Evolutionary conservation across 441 rosid species (phyloP), one percentile per base, ranked within the genome.

Genomic region (Bruguiera hainesii): DNA sequence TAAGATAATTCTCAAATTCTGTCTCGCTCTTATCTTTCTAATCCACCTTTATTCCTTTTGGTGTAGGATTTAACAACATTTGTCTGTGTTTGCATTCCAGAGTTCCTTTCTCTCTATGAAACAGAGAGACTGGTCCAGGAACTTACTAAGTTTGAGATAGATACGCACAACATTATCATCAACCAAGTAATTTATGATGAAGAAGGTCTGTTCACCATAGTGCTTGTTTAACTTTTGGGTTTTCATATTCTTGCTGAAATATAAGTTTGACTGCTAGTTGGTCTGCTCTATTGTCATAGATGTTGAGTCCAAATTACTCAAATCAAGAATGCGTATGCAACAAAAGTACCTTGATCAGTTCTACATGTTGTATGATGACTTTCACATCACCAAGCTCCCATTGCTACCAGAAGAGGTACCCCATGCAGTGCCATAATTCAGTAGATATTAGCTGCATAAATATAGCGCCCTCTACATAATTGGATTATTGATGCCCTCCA

Each of bases 91-190:
- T 96, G 99, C 89, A 92, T 96, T 67, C 98, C 98, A 7, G 99
- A 96, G 84, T 96, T 96, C 81, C 90, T 95, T 66, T 96, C 98
- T 72, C 95, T 92, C 35, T 92, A 92, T 63, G 99, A 96, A 85
- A 96, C 96, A 31, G 98, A 96, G 79, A 90, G 99, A 81, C 77
- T 96, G 72, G 98, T 96, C 67, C 98, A 96, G 84, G 99, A 96
- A 79, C 98, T 96, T 72, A 82, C 99, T 71, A 96, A 92, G 78
- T 93, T 96, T 56, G 99, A 94, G 86, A 94, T 94, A 9, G 99
- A 94, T 73, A 87, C 99, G 7, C 99, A 90, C 67, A 92, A 96
- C 75, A 90, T 96, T 55, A 93, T 96, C 71, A 92, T 96, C 71
- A 96, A 96, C 85, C 98, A 96, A 88, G 99, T 92, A 31, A 82